A percentile compares a stretch with the other conserved stretches of the same genome.
Conservation (phyloP, 768 basidiomycete species). For the Mycena amicta region DNA sequence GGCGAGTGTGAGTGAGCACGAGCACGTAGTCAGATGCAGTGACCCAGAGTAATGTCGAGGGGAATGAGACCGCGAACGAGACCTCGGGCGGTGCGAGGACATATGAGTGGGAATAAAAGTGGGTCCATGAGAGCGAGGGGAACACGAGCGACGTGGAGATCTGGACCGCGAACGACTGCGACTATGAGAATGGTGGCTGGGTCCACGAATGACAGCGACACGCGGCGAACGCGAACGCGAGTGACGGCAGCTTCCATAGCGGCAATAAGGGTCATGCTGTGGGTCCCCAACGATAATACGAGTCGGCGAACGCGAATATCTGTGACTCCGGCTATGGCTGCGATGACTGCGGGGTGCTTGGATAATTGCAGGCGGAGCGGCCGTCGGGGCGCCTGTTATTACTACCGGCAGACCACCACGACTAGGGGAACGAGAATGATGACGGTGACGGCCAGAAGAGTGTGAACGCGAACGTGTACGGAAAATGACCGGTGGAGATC, state of each 20-base stretch:
- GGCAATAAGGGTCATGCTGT: no score
- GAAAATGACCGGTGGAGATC: neutral
- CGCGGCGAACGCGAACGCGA: no score
- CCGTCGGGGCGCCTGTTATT: neutral
- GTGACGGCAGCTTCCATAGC: no score
- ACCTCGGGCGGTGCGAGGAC: neutral
- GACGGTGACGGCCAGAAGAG: no score
- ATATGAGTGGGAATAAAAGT: neutral
- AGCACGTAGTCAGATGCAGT: neutral
- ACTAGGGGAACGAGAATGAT: neutral
- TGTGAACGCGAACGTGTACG: slow-evolving; percentile 12
- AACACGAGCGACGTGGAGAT: no score
- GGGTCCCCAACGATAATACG: neutral
- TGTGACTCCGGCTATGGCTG: neutral
- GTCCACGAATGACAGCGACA: no score
- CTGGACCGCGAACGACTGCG: slow-evolving; percentile 4
- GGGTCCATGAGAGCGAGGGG: neutral
- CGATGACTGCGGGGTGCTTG: neutral
- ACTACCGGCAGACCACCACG: neutral
- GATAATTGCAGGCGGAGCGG: neutral
- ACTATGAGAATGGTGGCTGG: no score
- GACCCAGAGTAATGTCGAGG: neutral
- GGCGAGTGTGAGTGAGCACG: no score
- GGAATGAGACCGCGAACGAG: neutral
- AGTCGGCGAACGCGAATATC: slow-evolving; percentile 16